These are phyloP conservation scores for Lipomyces mesembrius DNA, from an alignment of 805 yeast genomes.

Conservation along the genomic window DNA sequence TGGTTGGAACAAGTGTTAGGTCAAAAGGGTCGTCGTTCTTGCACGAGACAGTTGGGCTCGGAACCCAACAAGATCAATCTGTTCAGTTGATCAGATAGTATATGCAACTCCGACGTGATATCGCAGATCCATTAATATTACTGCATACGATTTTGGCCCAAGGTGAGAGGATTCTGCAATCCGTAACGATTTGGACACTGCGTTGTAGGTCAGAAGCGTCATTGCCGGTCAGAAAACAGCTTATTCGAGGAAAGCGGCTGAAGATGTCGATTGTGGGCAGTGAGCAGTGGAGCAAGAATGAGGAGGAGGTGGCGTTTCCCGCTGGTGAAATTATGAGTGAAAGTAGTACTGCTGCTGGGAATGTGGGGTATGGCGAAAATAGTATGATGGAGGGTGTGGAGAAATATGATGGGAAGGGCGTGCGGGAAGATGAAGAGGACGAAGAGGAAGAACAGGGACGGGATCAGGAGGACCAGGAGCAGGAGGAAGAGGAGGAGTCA, in stretches of 20 bases:
- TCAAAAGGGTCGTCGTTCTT: neutral
- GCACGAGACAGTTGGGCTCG: neutral
- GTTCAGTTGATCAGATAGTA: neutral
- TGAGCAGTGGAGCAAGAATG: neutral
- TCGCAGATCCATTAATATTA: neutral
- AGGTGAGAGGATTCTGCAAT: neutral
- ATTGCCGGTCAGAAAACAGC: neutral
- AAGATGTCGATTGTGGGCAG: neutral
- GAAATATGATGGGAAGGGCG: slow-evolving; percentile 1
- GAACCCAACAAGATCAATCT: neutral
- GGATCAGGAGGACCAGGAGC: slow-evolving; percentile 35
- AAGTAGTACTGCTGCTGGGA: neutral
- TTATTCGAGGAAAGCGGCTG: neutral
- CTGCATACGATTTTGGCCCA: neutral
- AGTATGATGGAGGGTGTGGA: slow-evolving; percentile 34
- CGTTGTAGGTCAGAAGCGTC: neutral
- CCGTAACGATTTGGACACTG: neutral
- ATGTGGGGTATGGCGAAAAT: slow-evolving; percentile 1
- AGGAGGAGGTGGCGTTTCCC: neutral
- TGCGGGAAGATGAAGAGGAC: slow-evolving; percentile 9
- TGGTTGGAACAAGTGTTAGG: neutral
- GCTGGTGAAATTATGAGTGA: neutral
- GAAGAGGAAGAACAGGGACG: slow-evolving; percentile 16
- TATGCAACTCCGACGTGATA: neutral
- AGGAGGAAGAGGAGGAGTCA: slow-evolving; percentile 36